Percentiles rank a stretch among this genome's conserved stretches.
Evolutionary conservation across 1,284 basidiomycete species (phyloP).

Genomic region (Sanghuangporus baumii): DNA sequence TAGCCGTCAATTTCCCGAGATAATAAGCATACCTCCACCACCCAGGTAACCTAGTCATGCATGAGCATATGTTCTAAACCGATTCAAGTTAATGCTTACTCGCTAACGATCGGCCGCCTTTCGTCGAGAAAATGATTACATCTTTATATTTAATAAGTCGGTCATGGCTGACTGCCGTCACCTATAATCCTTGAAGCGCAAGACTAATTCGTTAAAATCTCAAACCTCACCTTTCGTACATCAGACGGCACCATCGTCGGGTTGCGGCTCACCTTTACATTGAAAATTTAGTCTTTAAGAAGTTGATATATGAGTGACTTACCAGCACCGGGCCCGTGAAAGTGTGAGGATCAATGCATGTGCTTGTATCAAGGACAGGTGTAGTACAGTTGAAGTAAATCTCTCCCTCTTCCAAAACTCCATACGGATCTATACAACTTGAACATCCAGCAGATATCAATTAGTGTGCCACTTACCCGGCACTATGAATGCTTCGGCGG

Average conservation of each 20-base stretch:
- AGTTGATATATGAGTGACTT: constrained; percentile 18
- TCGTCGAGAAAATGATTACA: constrained; percentile 51
- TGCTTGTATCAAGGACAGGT: constrained; percentile 35
- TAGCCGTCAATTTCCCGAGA: not conserved
- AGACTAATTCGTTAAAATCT: not conserved
- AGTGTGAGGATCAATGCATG: constrained; percentile 34
- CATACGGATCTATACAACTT: constrained; percentile 41
- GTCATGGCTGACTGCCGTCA: constrained; percentile 44
- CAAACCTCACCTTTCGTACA: constrained; percentile 44
- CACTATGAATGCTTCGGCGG: constrained; percentile 52
- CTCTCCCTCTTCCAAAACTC: constrained; percentile 45
- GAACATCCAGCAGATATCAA: not conserved
- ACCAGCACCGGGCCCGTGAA: constrained; percentile 52
- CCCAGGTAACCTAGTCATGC: constrained; percentile 34
- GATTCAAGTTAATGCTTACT: constrained; percentile 25
- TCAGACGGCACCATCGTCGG: constrained; percentile 59
- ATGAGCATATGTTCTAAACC: not conserved
- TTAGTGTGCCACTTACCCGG: constrained; percentile 43
- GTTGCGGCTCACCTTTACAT: constrained; percentile 41
- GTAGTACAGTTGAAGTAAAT: constrained; percentile 48
- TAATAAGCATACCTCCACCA: constrained; percentile 46
- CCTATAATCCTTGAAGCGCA: constrained; percentile 30
- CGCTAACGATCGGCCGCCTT: constrained; percentile 47
- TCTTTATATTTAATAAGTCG: constrained; percentile 44
- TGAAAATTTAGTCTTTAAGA: not conserved